Conservation (phyloP, 164 flowering plant genomes). For the Vitis rotundifolia region DNA sequence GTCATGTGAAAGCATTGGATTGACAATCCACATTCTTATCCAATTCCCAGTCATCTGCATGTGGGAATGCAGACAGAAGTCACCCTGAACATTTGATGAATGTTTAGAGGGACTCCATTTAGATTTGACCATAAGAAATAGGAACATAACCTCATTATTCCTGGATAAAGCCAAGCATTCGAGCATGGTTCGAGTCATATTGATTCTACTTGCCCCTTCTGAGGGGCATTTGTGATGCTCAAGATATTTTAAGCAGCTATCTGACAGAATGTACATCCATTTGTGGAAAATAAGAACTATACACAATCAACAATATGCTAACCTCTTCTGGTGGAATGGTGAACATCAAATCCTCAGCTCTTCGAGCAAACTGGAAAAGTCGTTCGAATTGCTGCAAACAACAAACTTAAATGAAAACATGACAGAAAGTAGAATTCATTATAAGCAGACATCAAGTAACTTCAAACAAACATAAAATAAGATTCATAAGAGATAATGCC, state of each 20-base stretch:
- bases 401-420: background rate
- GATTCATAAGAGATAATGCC: too few relatives aligned
- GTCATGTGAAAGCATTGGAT: too few relatives aligned
- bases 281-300: background rate
- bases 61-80: background rate
- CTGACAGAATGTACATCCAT: too few relatives aligned
- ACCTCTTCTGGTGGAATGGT: slow-evolving; percentile 94
- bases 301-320: slow-evolving; percentile 12
- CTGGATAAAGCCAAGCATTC: background rate
- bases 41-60: background rate
- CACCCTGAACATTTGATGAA: background rate
- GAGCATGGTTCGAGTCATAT: background rate
- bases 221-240: background rate
- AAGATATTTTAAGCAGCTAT: background rate
- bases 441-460: too few relatives aligned
- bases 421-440: too few relatives aligned
- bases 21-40: too few relatives aligned
- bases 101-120: background rate
- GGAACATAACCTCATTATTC: background rate
- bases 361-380: slow-evolving; percentile 88
- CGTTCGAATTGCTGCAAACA: slow-evolving; percentile 85
- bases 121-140: background rate
- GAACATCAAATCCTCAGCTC: slow-evolving; percentile 86
- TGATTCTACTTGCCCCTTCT: background rate
- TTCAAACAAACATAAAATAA: too few relatives aligned